Evolutionary conservation across 2,329 filamentous ascomycete species (phyloP).

Genomic region (Arthrobotrys sinensis): DNA sequence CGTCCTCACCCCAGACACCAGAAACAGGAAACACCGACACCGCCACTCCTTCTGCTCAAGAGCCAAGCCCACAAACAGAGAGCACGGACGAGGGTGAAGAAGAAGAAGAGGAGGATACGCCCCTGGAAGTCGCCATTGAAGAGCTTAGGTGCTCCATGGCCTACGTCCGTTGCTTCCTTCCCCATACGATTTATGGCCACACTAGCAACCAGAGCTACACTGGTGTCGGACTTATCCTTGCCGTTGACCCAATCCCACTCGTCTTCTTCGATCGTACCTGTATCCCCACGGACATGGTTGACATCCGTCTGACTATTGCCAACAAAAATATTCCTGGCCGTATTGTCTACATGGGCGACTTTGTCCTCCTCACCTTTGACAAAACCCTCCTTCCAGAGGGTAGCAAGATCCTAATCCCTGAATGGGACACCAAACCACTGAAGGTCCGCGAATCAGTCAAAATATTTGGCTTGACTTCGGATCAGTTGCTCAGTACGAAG

Average conservation of each 20-base stretch:
- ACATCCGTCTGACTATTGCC: slow-evolving; percentile 65
- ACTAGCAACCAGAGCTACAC: slow-evolving; percentile 64
- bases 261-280: slow-evolving; percentile 64
- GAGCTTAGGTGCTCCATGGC: slow-evolving; percentile 63
- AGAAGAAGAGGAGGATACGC: slow-evolving; percentile 61
- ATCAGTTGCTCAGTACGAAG: slow-evolving; percentile 64
- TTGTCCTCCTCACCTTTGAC: slow-evolving; percentile 64
- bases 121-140: slow-evolving; percentile 63
- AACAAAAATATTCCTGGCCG: slow-evolving; percentile 64
- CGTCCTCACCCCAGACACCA: slow-evolving; percentile 42
- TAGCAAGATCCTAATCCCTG: slow-evolving; percentile 63
- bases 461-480: slow-evolving; percentile 63
- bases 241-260: slow-evolving; percentile 64
- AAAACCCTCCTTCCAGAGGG: slow-evolving; percentile 61
- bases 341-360: slow-evolving; percentile 64
- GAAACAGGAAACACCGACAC: slow-evolving; percentile 11
- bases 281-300: slow-evolving; percentile 65
- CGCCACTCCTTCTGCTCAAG: slow-evolving; percentile 6
- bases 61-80: slow-evolving; percentile 34
- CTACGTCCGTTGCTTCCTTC: slow-evolving; percentile 64
- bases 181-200: slow-evolving; percentile 64
- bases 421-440: slow-evolving; percentile 64
- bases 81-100: slow-evolving; percentile 3
- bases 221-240: slow-evolving; percentile 64
- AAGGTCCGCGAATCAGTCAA: slow-evolving; percentile 65